A percentile compares a stretch with the other conserved stretches of the same genome.
These are phyloP conservation scores for Daedalea quercina DNA, from an alignment of 768 basidiomycete species.

Conservation along the genomic window DNA sequence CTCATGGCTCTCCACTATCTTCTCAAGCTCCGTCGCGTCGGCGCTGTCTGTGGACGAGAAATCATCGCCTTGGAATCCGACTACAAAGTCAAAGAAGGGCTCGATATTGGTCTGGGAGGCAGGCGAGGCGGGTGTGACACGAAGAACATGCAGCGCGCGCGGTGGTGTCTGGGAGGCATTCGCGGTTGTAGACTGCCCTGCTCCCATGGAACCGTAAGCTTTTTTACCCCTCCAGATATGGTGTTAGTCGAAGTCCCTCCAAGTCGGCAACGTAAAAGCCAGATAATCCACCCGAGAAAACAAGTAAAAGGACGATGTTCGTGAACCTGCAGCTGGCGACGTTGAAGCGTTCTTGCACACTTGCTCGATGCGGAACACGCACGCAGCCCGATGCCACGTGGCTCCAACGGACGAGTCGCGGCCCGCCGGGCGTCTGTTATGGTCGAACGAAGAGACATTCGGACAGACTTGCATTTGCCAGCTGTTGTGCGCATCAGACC, in stretches of 20 bases:
- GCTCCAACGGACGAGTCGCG: no score
- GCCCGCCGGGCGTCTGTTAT: no score
- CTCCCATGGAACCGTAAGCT: slow-evolving; percentile 46
- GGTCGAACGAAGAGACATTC: no score
- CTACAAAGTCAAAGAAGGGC: slow-evolving; percentile 95
- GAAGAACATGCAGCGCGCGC: slow-evolving; percentile 77
- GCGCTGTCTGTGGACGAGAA: slow-evolving; percentile 43
- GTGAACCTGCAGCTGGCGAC: neutral
- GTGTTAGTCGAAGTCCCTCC: no score
- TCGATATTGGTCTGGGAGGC: slow-evolving; percentile 80
- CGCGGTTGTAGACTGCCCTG: slow-evolving; percentile 54
- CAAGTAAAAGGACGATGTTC: neutral
- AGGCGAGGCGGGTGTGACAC: slow-evolving; percentile 85
- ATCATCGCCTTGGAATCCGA: slow-evolving; percentile 74
- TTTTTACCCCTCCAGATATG: neutral
- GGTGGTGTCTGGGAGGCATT: slow-evolving; percentile 37
- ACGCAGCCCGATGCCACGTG: neutral
- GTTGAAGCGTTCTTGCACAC: neutral
- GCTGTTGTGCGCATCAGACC: no score
- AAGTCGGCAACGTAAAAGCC: no score
- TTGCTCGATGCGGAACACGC: neutral
- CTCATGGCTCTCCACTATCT: slow-evolving; percentile 80
- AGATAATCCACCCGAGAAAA: no score
- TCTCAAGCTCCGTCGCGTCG: slow-evolving; percentile 67
- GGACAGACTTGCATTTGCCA: no score